Percentiles rank a stretch among this genome's conserved stretches.
Conservation (phyloP, 1,139 yeast genomes). For the Saccharomyces hybrid region DNA sequence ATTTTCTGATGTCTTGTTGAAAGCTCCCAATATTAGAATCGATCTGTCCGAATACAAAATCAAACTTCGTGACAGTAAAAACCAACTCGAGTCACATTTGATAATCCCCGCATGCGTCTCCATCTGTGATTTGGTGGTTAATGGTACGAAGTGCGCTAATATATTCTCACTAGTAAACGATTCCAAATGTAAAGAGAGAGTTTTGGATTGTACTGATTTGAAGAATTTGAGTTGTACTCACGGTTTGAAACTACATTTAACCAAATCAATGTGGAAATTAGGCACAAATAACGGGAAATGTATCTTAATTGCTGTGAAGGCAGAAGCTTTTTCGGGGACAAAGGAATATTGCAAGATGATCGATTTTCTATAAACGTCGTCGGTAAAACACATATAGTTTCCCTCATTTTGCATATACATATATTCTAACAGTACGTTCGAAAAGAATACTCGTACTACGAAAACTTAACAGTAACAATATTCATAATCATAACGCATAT, state of each 20-base stretch:
- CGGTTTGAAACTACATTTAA: constrained; percentile 21
- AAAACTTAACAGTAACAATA: not conserved
- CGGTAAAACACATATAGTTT: not conserved
- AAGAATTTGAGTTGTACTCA: constrained; percentile 10
- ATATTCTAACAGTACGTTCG: not conserved
- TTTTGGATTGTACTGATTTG: constrained; percentile 16
- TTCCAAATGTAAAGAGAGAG: constrained; percentile 14
- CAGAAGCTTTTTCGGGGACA: constrained; percentile 17
- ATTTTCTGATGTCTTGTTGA: constrained; percentile 18
- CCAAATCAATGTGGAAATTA: constrained; percentile 24
- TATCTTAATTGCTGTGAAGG: constrained; percentile 22
- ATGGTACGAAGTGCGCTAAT: constrained; percentile 19
- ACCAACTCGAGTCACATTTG: constrained; percentile 8
- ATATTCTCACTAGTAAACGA: constrained; percentile 21
- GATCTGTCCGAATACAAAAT: constrained; percentile 8
- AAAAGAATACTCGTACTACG: not conserved
- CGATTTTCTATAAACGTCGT: constrained; percentile 3
- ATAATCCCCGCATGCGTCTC: constrained; percentile 28
- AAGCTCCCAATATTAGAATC: constrained; percentile 7
- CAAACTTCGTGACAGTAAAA: constrained; percentile 5
- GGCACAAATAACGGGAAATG: constrained; percentile 14
- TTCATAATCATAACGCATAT: not conserved
- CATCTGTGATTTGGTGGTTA: constrained; percentile 21
- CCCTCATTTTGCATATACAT: not conserved
- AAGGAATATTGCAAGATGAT: constrained; percentile 18